These are phyloP conservation scores for Ceratonia siliqua DNA, from an alignment of 306 rosid species.

Conservation along the genomic window DNA sequence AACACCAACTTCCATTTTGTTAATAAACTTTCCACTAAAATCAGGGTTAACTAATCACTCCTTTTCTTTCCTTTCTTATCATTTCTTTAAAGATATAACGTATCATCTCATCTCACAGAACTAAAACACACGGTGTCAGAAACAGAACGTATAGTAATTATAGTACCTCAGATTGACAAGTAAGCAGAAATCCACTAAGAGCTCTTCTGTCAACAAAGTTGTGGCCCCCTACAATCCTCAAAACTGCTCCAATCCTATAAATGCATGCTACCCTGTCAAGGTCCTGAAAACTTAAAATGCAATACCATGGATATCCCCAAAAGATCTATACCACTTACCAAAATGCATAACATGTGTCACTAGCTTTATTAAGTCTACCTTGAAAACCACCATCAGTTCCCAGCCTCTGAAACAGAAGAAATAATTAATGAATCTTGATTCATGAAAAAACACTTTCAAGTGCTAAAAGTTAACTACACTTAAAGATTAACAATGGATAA, in stretches of 20 bases:
- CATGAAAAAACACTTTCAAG: neutral
- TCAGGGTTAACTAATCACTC: neutral
- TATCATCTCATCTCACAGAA: neutral
- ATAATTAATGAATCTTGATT: constrained; percentile 16
- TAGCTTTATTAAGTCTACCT: constrained; percentile 87
- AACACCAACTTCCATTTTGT: neutral
- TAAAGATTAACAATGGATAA: constrained; percentile 13
- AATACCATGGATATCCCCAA: constrained; percentile 13
- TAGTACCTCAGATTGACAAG: constrained; percentile 81
- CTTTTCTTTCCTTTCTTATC: neutral
- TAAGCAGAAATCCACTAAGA: constrained; percentile 59
- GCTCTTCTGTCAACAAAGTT: constrained; percentile 63
- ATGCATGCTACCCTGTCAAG: constrained; percentile 36
- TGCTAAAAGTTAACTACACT: neutral
- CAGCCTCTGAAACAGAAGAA: constrained; percentile 63
- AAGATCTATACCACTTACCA: constrained; percentile 56
- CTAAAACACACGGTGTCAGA: neutral
- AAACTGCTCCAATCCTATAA: constrained; percentile 78
- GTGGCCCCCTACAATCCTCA: constrained; percentile 72
- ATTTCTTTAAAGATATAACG: neutral
- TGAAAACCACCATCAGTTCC: constrained; percentile 89
- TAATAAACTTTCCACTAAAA: neutral
- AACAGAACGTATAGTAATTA: constrained; percentile 3
- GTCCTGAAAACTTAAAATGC: constrained; percentile 16
- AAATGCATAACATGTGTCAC: constrained; percentile 92